These are phyloP conservation scores for Trichosporon ovoides DNA, from an alignment of 1,284 basidiomycete species.

Conservation along the genomic window DNA sequence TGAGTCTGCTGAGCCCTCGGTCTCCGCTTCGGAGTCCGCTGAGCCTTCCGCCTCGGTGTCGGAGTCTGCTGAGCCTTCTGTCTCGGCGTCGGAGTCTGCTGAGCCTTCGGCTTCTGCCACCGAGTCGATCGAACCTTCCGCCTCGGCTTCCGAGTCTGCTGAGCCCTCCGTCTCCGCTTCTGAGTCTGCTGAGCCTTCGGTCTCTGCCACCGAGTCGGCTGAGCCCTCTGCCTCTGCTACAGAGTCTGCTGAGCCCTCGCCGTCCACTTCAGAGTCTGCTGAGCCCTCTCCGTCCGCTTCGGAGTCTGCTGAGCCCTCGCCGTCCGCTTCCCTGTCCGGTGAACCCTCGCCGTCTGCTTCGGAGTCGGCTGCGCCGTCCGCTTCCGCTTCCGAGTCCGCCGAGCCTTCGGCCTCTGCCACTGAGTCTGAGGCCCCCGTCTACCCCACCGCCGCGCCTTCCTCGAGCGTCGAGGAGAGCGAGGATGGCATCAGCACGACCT, in stretches of 20 bases:
- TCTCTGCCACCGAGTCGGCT: neutral
- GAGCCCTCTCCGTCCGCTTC: neutral
- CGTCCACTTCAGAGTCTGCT: neutral
- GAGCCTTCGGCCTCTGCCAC: slow-evolving; percentile 10
- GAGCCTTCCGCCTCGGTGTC: neutral
- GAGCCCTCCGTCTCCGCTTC: neutral
- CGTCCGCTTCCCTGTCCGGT: neutral
- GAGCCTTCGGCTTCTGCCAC: slow-evolving; percentile 4
- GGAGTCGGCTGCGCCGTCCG: neutral
- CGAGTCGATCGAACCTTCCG: neutral
- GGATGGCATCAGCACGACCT: slow-evolving; percentile 35
- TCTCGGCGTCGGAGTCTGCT: neutral
- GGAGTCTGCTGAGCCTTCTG: neutral
- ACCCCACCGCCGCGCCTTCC: slow-evolving; percentile 1
- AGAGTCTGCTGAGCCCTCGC: neutral
- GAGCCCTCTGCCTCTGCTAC: neutral
- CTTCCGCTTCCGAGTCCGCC: neutral
- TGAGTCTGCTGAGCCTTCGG: neutral
- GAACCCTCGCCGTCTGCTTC: neutral
- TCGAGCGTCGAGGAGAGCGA: slow-evolving; percentile 27
- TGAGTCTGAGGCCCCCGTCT: neutral
- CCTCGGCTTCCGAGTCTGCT: neutral
- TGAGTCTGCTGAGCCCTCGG: neutral
- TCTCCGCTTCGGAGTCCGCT: neutral
- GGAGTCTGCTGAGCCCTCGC: slow-evolving; percentile 3